Conservation (phyloP, 139 green algal species). For the Picochlorum sp. region DNA sequence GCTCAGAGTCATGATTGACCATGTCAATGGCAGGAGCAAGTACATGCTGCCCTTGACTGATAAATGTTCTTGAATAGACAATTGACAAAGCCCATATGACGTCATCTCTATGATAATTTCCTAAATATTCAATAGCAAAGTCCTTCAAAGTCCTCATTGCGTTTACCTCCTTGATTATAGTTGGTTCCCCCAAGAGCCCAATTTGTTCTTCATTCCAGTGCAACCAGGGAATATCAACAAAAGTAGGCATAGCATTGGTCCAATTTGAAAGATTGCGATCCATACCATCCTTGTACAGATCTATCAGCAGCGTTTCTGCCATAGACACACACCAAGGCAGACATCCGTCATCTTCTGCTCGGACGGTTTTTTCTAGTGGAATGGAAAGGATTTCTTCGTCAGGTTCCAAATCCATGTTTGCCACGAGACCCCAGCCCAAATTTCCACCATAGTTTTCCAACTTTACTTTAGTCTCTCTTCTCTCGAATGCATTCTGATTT, state of each 20-base stretch:
- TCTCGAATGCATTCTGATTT: too few species aligned
- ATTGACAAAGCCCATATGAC: constrained; percentile 23
- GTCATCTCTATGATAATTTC: background rate
- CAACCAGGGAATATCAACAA: background rate
- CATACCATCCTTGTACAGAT: too few species aligned
- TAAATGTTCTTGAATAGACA: constrained; percentile 25
- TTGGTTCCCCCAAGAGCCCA: background rate
- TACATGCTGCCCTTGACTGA: constrained; percentile 3
- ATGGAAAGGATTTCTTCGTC: constrained; percentile 3
- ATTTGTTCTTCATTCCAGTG: background rate
- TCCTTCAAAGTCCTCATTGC: background rate
- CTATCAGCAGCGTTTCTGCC: too few species aligned
- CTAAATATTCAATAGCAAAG: background rate
- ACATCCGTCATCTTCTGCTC: too few species aligned
- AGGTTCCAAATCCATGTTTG: constrained; percentile 1
- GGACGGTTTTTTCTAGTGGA: background rate
- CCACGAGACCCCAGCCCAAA: constrained; percentile 9
- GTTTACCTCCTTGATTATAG: background rate
- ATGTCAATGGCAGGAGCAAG: constrained; percentile 25
- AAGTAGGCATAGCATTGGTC: background rate
- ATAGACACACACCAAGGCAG: too few species aligned
- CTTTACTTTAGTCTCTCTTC: constrained; percentile 10
- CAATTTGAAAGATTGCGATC: too few species aligned
- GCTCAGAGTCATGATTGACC: constrained; percentile 18
- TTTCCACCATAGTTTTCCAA: background rate